Evolutionary conservation across 345 rosid species (phyloP).

Genomic region (Eucalyptus shirleyi): DNA sequence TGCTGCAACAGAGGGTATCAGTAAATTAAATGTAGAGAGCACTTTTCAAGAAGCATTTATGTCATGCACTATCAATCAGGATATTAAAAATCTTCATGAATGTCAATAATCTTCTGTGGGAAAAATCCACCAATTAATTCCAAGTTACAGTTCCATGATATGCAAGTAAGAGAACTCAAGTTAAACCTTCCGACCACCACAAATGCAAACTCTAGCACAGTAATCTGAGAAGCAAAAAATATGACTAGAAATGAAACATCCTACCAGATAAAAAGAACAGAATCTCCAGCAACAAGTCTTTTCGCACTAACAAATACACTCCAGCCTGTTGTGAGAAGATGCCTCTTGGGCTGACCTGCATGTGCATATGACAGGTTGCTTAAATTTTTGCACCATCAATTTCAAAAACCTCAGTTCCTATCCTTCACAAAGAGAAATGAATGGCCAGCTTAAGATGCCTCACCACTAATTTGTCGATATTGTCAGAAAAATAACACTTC

Average conservation of each 20-base stretch:
- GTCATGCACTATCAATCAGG: background rate
- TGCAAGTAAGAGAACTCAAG: background rate
- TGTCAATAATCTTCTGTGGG: background rate
- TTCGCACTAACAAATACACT: constrained; percentile 48
- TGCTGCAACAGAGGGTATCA: background rate
- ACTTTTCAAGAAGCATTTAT: background rate
- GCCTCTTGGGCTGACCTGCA: constrained; percentile 51
- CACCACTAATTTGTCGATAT: background rate
- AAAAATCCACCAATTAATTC: background rate
- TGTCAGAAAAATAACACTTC: background rate
- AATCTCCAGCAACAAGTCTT: constrained; percentile 43
- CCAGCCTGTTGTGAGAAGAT: constrained; percentile 46
- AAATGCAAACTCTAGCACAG: background rate
- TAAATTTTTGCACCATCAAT: background rate
- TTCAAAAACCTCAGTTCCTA: background rate
- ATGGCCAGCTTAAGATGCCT: background rate
- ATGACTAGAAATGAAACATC: background rate
- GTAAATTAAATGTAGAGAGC: background rate
- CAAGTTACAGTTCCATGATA: background rate
- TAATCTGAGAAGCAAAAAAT: background rate
- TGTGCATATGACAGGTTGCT: background rate
- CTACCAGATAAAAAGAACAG: constrained; percentile 37
- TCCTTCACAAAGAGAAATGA: background rate
- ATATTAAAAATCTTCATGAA: background rate
- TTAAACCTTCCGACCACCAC: background rate